phyloP scores from a whole-genome alignment of 1,284 basidiomycete species.

The Apiotrichum mycotoxinovorans region DNA sequence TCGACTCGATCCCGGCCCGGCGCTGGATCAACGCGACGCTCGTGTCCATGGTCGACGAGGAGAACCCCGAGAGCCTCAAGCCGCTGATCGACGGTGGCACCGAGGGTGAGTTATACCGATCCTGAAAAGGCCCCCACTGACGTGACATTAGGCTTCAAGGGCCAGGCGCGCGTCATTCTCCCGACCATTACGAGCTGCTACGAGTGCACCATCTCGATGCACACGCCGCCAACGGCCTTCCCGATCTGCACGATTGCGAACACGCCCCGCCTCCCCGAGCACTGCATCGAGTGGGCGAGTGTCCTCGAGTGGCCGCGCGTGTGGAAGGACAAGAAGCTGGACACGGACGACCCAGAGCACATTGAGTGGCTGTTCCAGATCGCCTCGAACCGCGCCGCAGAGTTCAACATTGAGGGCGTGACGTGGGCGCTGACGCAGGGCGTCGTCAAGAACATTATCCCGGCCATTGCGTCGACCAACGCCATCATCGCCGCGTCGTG shows the following conservation, averaged over 20 bases:
- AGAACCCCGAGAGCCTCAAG: constrained; percentile 87
- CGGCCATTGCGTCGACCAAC: constrained; percentile 94
- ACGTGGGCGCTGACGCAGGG: constrained; percentile 98
- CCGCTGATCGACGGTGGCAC: constrained; percentile 99
- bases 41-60: constrained; percentile 85
- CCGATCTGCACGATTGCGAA: constrained; percentile 99
- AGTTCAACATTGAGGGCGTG: constrained; percentile 95
- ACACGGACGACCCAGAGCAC: constrained; percentile 94
- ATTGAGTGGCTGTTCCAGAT: constrained; percentile 88
- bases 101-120: constrained; percentile 63
- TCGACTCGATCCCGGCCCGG: constrained; percentile 95
- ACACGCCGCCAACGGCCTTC: constrained; percentile 94
- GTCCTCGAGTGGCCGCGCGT: constrained; percentile 98
- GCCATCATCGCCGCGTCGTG: constrained; percentile 96
- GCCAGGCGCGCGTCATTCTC: constrained; percentile 94
- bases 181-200: constrained; percentile 96
- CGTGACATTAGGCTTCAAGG: constrained; percentile 76
- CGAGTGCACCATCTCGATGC: constrained; percentile 97
- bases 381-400: constrained; percentile 74
- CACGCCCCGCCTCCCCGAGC: constrained; percentile 94
- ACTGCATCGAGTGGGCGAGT: constrained; percentile 99
- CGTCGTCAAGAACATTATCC: constrained; percentile 99
- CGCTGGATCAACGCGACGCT: constrained; percentile 99
- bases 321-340: constrained; percentile 86
- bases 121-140: background rate